These are phyloP conservation scores for Eimeria acervulina DNA, from an alignment of 169 alveolate genomes.

Conservation along the genomic window DNA sequence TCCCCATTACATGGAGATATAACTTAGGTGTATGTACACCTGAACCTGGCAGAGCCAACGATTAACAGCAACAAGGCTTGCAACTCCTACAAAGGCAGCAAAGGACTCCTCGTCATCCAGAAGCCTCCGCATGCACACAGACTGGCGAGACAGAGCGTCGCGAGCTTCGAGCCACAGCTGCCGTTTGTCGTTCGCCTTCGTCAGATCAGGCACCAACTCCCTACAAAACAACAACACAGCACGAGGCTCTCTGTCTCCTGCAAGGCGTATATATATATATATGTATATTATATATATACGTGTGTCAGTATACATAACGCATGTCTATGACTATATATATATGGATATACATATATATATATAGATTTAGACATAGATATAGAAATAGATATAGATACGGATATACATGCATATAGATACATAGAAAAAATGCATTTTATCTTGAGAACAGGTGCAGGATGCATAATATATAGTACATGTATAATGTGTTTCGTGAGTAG, in stretches of 20 bases:
- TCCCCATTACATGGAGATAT: background rate
- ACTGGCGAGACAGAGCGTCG: background rate
- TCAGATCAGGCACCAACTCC: constrained; percentile 40
- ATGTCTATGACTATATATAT: too few relatives aligned
- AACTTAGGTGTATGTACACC: background rate
- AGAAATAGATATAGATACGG: too few relatives aligned
- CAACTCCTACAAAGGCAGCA: constrained; percentile 16
- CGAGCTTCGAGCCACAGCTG: constrained; percentile 58
- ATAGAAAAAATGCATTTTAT: background rate
- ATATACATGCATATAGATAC: background rate
- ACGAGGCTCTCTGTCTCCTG: background rate
- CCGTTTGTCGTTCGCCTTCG: constrained; percentile 13
- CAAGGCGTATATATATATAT: too few relatives aligned
- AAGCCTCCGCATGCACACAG: background rate
- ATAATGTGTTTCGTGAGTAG: too few relatives aligned
- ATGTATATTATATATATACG: too few relatives aligned
- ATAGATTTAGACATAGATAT: too few relatives aligned
- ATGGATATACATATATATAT: too few relatives aligned
- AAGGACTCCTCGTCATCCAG: constrained; percentile 45
- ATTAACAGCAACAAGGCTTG: background rate
- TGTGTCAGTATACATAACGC: background rate
- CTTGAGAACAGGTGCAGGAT: too few relatives aligned
- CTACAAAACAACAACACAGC: background rate
- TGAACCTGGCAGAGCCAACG: background rate
- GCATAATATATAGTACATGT: too few relatives aligned